phyloP scores from a whole-genome alignment of 75 land plant genomes.

The Selaginella moellendorffii region DNA sequence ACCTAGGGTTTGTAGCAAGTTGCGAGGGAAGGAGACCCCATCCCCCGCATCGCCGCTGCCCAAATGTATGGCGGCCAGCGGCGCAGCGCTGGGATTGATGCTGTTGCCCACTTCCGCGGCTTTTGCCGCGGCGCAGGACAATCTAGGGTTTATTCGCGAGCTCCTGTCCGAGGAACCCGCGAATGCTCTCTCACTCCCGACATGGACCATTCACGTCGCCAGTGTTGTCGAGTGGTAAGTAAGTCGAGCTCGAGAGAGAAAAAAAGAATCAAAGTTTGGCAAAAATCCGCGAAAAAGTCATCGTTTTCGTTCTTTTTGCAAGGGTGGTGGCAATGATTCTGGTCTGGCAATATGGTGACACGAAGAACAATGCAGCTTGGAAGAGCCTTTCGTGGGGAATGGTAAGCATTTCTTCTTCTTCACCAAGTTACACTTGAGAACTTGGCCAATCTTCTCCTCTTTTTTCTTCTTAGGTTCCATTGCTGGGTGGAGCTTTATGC shows the following conservation, averaged over 20 bases:
- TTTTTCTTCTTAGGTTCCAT: slow-evolving; percentile 52
- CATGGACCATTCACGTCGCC: slow-evolving; percentile 93
- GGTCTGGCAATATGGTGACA: slow-evolving; percentile 92
- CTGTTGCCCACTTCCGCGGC: not conserved
- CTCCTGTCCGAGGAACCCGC: slow-evolving; percentile 40
- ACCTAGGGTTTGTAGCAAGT: too few species aligned
- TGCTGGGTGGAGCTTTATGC: slow-evolving; percentile 94
- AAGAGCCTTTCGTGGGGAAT: slow-evolving; percentile 99
- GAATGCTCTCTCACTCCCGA: slow-evolving; percentile 90
- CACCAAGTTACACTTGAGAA: not conserved
- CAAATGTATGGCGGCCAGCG: too few species aligned
- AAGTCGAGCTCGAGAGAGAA: not conserved
- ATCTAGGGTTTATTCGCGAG: not conserved
- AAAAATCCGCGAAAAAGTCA: too few species aligned
- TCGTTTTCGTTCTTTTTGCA: too few species aligned
- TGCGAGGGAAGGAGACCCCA: too few species aligned
- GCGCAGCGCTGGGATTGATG: not conserved
- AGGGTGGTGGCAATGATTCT: slow-evolving; percentile 88
- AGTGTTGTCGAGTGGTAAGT: slow-evolving; percentile 89
- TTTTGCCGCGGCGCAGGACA: not conserved
- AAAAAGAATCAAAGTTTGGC: not conserved
- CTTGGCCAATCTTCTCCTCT: slow-evolving; percentile 1
- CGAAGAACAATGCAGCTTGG: slow-evolving; percentile 69
- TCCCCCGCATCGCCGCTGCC: too few species aligned
- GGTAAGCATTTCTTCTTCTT: slow-evolving; percentile 52